Conservation (phyloP, 768 basidiomycete species). For the Tylopilus rubrobrunneus region DNA sequence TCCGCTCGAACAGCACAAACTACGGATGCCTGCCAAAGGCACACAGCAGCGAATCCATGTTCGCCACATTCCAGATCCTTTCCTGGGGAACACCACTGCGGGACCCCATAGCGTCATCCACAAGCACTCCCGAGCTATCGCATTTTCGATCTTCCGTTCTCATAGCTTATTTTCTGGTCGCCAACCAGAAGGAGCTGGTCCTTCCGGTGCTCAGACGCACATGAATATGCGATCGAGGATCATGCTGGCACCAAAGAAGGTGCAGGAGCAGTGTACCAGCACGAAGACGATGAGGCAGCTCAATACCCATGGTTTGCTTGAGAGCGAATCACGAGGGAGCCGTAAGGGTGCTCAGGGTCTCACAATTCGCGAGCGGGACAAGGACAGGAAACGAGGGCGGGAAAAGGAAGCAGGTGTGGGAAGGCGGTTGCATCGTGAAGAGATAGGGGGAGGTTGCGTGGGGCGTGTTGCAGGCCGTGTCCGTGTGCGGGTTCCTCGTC, state of each 20-base stretch:
- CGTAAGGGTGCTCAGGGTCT: slow-evolving; percentile 17
- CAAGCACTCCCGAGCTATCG: slow-evolving; percentile 75
- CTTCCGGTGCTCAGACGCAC: slow-evolving; percentile 17
- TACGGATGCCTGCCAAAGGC: slow-evolving; percentile 50
- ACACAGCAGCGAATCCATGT: slow-evolving; percentile 68
- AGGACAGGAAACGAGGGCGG: slow-evolving; percentile 21
- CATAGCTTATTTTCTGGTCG: slow-evolving; percentile 34
- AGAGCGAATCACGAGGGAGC: slow-evolving; percentile 33
- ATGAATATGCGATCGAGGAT: slow-evolving; percentile 39
- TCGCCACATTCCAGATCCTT: slow-evolving; percentile 50
- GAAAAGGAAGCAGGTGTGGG: slow-evolving; percentile 21
- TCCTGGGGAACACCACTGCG: slow-evolving; percentile 37
- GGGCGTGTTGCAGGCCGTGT: too few species aligned
- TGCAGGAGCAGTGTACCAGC: slow-evolving; percentile 77
- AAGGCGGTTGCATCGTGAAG: too few species aligned
- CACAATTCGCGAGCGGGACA: slow-evolving; percentile 21
- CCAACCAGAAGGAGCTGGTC: slow-evolving; percentile 2
- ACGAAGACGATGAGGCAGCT: slow-evolving; percentile 69
- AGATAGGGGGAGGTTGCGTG: too few species aligned
- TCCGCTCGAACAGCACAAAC: slow-evolving; percentile 28
- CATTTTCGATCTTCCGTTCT: slow-evolving; percentile 75
- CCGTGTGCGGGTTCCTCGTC: too few species aligned
- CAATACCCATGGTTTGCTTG: slow-evolving; percentile 62
- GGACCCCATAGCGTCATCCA: slow-evolving; percentile 72
- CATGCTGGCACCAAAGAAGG: slow-evolving; percentile 65